Conservation (phyloP, 2,329 filamentous ascomycete genomes). For the Aspergillus arachidicola region DNA sequence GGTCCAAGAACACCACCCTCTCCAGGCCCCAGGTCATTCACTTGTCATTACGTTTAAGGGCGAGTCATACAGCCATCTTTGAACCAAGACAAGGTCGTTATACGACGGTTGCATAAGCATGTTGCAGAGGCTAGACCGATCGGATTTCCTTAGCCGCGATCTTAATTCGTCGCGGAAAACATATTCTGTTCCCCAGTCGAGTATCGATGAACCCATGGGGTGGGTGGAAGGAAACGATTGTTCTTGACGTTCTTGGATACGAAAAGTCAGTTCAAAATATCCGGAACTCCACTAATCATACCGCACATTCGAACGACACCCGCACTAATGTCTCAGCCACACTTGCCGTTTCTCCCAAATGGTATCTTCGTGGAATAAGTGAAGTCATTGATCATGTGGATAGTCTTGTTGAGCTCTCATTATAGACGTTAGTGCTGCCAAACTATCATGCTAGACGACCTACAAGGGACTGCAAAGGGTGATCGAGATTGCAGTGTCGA, state of each 20-base stretch:
- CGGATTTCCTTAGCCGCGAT: neutral
- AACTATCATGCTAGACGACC: too few species aligned
- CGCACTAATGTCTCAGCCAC: conserved; percentile 4
- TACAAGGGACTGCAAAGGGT: too few species aligned
- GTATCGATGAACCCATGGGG: neutral
- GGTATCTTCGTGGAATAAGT: neutral
- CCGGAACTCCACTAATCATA: conserved; percentile 4
- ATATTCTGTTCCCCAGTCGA: neutral
- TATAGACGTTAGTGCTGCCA: neutral
- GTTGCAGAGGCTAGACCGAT: neutral
- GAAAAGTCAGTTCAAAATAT: conserved; percentile 1
- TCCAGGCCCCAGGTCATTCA: neutral
- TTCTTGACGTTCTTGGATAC: neutral
- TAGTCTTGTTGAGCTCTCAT: neutral
- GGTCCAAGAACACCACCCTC: neutral
- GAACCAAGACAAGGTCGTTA: too few species aligned
- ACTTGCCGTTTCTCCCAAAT: neutral
- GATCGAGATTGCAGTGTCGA: neutral
- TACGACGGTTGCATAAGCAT: neutral
- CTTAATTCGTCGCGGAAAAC: neutral
- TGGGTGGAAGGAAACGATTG: neutral
- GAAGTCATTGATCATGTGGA: neutral
- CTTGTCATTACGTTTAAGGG: neutral
- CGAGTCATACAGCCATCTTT: neutral
- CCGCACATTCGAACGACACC: neutral